Conservation (phyloP, 306 rosid species). For the Mimosa bimucronata region DNA sequence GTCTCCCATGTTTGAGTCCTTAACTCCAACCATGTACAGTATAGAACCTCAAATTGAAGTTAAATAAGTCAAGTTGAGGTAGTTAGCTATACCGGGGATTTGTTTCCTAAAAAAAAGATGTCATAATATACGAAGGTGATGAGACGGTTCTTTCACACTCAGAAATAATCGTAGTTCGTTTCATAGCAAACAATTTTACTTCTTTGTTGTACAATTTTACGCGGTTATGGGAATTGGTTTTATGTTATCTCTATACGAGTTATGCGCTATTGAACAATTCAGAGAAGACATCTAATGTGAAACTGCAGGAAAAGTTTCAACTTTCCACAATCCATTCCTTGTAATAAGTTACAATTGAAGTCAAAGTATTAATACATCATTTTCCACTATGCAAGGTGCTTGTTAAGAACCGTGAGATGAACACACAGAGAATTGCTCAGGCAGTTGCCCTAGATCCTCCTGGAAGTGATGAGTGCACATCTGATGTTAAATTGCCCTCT, state of each 20-base stretch:
- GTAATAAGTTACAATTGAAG: not conserved
- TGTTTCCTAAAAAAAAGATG: not conserved
- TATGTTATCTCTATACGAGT: not conserved
- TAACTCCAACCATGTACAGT: not conserved
- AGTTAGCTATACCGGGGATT: not conserved
- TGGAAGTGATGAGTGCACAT: conserved; percentile 24
- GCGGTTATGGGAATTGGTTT: not conserved
- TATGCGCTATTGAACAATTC: not conserved
- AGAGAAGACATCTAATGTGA: not conserved
- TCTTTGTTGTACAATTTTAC: not conserved
- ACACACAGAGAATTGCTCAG: conserved; percentile 62
- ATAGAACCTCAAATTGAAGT: not conserved
- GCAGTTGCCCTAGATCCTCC: conserved; percentile 84
- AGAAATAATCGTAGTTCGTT: not conserved
- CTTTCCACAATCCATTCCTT: not conserved
- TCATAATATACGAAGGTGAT: not conserved
- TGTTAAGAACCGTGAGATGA: conserved; percentile 69
- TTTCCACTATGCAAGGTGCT: conserved; percentile 55
- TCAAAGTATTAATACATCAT: not conserved
- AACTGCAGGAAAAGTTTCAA: not conserved
- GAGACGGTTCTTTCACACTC: not conserved
- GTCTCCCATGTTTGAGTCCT: not conserved
- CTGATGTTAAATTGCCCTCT: conserved; percentile 37
- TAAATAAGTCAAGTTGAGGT: not conserved
- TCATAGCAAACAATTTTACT: not conserved